phyloP scores from a whole-genome alignment of 2,329 filamentous ascomycete species.

The Madurella mycetomatis region DNA sequence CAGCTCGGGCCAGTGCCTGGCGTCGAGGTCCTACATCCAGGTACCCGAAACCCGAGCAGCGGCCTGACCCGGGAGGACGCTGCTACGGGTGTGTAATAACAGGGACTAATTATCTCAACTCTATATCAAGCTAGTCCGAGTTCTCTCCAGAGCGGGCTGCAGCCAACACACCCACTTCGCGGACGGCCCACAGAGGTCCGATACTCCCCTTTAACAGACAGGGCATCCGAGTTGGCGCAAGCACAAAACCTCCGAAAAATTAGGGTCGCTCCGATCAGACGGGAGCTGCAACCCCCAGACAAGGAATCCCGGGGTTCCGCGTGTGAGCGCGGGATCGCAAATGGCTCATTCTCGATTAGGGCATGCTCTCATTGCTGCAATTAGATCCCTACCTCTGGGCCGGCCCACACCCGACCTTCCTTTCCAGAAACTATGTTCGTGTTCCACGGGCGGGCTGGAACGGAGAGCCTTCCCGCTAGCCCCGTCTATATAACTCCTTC shows the following conservation, averaged over 20 bases:
- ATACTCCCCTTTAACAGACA: background rate
- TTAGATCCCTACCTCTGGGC: constrained; percentile 1
- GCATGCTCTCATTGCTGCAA: background rate
- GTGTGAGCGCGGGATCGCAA: constrained; percentile 3
- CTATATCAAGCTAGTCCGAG: background rate
- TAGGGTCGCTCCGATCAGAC: background rate
- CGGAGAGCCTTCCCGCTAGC: constrained; percentile 1
- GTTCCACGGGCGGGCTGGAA: background rate
- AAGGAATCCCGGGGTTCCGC: background rate
- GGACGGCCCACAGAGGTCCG: background rate
- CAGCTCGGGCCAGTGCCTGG: background rate
- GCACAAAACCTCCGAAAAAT: background rate
- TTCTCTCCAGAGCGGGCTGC: background rate
- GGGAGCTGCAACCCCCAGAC: background rate
- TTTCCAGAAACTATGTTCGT: constrained; percentile 8
- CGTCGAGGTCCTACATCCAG: background rate
- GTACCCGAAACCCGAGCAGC: background rate
- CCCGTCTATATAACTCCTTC: constrained; percentile 7
- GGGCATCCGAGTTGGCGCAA: background rate
- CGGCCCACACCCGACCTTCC: constrained; percentile 6
- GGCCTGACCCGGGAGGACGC: background rate
- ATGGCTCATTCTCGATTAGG: constrained; percentile 14
- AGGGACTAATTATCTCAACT: background rate
- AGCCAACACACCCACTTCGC: background rate
- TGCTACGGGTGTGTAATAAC: background rate